Evolutionary conservation across 2,329 filamentous ascomycete species (phyloP).

Genomic region (Sarocladium kiliense): DNA sequence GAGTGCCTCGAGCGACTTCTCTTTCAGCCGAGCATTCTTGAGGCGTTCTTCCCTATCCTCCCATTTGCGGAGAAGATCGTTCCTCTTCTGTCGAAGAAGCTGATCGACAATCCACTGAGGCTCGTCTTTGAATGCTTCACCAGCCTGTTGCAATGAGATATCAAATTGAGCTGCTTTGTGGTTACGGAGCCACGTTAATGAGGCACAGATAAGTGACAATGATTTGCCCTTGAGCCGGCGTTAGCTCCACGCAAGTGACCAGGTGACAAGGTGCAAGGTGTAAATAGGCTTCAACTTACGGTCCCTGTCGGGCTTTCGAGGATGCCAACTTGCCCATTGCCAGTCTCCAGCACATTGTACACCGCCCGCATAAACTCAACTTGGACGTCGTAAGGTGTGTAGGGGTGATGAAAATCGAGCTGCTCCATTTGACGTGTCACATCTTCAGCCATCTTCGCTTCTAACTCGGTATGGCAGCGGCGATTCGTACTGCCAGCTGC

Average conservation of each 20-base stretch:
- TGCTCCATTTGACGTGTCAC: conserved; percentile 15
- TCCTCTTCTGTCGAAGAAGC: conserved; percentile 61
- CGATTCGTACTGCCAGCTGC: not conserved
- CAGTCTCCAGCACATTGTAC: conserved; percentile 68
- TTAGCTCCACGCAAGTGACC: not conserved
- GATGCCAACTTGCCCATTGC: conserved; percentile 73
- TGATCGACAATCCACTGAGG: conserved; percentile 83
- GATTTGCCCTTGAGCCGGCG: conserved; percentile 67
- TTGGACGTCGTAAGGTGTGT: conserved; percentile 82
- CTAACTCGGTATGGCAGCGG: not conserved
- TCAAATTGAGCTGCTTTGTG: conserved; percentile 62
- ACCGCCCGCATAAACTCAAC: conserved; percentile 80
- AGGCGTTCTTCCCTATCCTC: conserved; percentile 71
- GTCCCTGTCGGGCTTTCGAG: conserved; percentile 91
- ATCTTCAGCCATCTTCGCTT: not conserved
- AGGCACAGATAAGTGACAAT: conserved; percentile 81
- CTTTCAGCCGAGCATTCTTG: conserved; percentile 57
- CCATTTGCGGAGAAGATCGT: conserved; percentile 60
- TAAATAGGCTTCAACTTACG: conserved; percentile 27
- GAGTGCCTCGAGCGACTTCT: conserved; percentile 50
- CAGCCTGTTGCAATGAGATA: conserved; percentile 41
- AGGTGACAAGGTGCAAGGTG: not conserved
- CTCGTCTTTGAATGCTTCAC: conserved; percentile 54
- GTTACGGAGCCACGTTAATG: conserved; percentile 84
- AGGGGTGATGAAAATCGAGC: conserved; percentile 78